A percentile compares a stretch with the other conserved stretches of the same genome.
Evolutionary conservation across 495 filamentous ascomycete genomes (phyloP).

Genomic region (Penicillium maclennaniae): DNA sequence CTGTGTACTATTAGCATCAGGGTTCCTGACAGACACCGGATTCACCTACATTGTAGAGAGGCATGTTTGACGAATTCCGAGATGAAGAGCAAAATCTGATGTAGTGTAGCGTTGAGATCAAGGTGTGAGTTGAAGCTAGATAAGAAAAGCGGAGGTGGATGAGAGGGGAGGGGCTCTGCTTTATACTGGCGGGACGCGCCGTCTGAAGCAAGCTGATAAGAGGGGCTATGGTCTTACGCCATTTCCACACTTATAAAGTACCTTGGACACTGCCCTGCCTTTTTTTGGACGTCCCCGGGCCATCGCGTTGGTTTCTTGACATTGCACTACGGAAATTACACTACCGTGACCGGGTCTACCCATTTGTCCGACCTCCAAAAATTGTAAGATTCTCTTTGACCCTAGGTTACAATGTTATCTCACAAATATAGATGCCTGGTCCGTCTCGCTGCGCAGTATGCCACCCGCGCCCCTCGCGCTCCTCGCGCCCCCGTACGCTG

Average conservation of each 20-base stretch:
- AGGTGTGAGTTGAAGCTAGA: slow-evolving; percentile 1
- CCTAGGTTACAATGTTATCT: background rate
- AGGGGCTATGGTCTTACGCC: slow-evolving; percentile 17
- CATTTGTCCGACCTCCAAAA: background rate
- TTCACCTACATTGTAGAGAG: slow-evolving; percentile 64
- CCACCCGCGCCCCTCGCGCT: background rate
- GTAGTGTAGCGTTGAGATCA: background rate
- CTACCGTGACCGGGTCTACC: slow-evolving; percentile 3
- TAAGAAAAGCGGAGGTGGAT: slow-evolving; percentile 7
- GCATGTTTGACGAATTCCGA: slow-evolving; percentile 46
- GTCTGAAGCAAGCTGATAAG: slow-evolving; percentile 13
- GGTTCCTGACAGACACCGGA: background rate
- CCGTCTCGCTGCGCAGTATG: background rate
- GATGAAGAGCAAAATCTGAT: background rate
- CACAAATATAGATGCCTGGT: background rate
- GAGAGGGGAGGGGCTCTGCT: slow-evolving; percentile 3
- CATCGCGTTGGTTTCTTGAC: background rate
- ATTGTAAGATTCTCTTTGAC: slow-evolving; percentile 10
- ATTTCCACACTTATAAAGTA: slow-evolving; percentile 8
- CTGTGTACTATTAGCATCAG: slow-evolving; percentile 43
- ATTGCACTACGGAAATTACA: slow-evolving; percentile 3
- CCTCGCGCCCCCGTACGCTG: background rate
- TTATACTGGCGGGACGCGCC: slow-evolving; percentile 11
- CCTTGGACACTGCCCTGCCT: slow-evolving; percentile 10
- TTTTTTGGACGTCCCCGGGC: background rate